A percentile compares a stretch with the other conserved stretches of the same genome.
Conservation (phyloP, 139 green algal species). For the Coelastrella sp. region DNA sequence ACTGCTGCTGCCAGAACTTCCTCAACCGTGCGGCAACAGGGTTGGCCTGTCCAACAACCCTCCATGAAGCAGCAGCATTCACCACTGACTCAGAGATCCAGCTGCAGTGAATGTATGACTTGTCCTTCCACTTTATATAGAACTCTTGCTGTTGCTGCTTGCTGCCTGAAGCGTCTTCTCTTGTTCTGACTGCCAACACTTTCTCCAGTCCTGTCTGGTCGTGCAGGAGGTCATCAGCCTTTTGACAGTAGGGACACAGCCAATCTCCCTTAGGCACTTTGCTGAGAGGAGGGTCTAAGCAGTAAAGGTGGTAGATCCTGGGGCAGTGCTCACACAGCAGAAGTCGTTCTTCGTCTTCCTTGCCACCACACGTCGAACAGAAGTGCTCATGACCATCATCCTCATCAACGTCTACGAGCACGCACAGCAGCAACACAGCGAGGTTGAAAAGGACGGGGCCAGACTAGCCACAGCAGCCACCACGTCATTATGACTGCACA, state of each 20-base stretch:
- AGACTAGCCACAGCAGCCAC: too few relatives aligned
- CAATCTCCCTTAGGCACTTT: slow-evolving; percentile 67
- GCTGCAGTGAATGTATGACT: slow-evolving; percentile 68
- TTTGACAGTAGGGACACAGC: slow-evolving; percentile 68
- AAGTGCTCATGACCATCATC: slow-evolving; percentile 49
- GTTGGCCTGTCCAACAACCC: not conserved
- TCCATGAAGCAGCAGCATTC: slow-evolving; percentile 37
- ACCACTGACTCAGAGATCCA: slow-evolving; percentile 66
- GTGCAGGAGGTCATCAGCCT: slow-evolving; percentile 20
- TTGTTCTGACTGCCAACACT: slow-evolving; percentile 55
- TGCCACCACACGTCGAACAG: slow-evolving; percentile 51
- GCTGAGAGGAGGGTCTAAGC: slow-evolving; percentile 70
- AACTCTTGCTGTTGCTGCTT: slow-evolving; percentile 54
- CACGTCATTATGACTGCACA: too few relatives aligned
- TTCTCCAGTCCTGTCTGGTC: slow-evolving; percentile 50
- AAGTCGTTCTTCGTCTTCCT: slow-evolving; percentile 59
- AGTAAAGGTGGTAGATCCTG: slow-evolving; percentile 70
- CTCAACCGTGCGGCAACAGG: slow-evolving; percentile 47
- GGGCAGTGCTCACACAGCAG: slow-evolving; percentile 77
- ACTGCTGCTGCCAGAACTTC: slow-evolving; percentile 47
- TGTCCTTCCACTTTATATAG: slow-evolving; percentile 76
- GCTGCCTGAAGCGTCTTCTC: slow-evolving; percentile 19
- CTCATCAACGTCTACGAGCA: not conserved
- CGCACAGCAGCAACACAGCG: not conserved
- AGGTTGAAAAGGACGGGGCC: too few relatives aligned